Percentiles rank a stretch among this genome's conserved stretches.
Evolutionary conservation across 1,139 yeast species (phyloP).

Genomic region (Lodderomyces margitis): DNA sequence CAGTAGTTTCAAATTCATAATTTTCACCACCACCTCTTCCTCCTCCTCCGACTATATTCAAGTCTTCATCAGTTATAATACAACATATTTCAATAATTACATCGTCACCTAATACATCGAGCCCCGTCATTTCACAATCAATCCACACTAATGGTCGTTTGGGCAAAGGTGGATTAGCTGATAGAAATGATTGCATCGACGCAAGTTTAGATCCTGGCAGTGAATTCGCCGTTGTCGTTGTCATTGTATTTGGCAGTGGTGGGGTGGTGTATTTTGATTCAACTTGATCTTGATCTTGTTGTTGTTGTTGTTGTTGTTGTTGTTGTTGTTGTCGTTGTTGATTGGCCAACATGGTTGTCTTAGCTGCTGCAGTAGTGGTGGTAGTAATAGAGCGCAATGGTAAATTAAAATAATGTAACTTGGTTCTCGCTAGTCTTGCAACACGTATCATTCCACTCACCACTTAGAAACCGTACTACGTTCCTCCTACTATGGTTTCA

Average conservation of each 20-base stretch:
- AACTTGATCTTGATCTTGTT: no score
- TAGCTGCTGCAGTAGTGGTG: no score
- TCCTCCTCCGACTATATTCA: conserved; percentile 63
- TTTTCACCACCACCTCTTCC: no score
- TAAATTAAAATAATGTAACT: background rate
- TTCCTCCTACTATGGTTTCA: no score
- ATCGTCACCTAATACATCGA: conserved; percentile 64
- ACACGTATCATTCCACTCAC: background rate
- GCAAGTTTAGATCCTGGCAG: background rate
- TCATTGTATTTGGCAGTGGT: background rate
- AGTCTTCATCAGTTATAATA: conserved; percentile 77
- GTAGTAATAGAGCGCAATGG: background rate
- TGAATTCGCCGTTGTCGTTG: no score
- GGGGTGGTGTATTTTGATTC: no score
- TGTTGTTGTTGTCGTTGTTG: no score
- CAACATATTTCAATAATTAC: conserved; percentile 91
- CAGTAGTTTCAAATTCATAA: conserved; percentile 63
- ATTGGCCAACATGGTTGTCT: no score
- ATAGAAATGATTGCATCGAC: background rate
- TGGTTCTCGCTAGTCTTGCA: background rate
- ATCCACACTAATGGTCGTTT: conserved; percentile 70
- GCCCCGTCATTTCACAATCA: conserved; percentile 88
- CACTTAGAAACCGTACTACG: no score
- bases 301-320: no score
- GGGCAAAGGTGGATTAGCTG: conserved; percentile 1